Evolutionary conservation across 2,329 filamentous ascomycete genomes (phyloP), one percentile per base, ranked within the genome.

Genomic region (Aspergillus intermedius): DNA sequence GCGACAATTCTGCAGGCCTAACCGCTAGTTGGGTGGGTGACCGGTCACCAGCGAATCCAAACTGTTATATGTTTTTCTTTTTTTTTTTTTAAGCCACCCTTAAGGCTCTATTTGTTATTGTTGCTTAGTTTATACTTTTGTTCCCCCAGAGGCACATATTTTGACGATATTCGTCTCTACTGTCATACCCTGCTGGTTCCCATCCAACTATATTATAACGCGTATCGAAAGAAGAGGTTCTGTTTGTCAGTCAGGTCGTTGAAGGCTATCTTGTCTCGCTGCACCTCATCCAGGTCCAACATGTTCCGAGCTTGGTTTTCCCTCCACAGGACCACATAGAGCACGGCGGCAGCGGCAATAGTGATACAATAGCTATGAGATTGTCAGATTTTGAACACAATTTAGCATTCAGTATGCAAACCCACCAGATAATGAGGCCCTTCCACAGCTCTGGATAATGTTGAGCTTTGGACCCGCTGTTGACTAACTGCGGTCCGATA

Each of bases 371-470:
- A 88, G 57, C 25, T 30, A 30, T 30, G 7, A 30, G 8, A 28
- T 30, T 30, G 25, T 30, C 25, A 30, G 10, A 81, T 84, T 47
- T 22, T n/a, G 7, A 2, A 9, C 17, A 7, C 6, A 42, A 8
- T 12, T 13, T 2, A n/a, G 30, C 21, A 17, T 19, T 8, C 37
- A 40, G 4, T 19, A 61, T 69, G 53, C 52, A 78, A 70, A 30
- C 25, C 25, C 10, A 30, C 25, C 76, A 80, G 9, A 80, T 78
- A 6, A 88, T 87, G 50, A 90, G 61, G 0, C 84, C 84, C 1
- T 78, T 71, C 86, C 85, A 89, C 7, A 89, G 61, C 56, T 81
- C 79, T 0, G 86, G 86, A 59, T 89, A 89, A 65, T 89, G 86
- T 43, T 77, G 62, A 0, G 62, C 67, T 54, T 84, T 84, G 0